Evolutionary conservation across 176 grass and related monocot species (phyloP).

Genomic region (Aegilops bicornis): DNA sequence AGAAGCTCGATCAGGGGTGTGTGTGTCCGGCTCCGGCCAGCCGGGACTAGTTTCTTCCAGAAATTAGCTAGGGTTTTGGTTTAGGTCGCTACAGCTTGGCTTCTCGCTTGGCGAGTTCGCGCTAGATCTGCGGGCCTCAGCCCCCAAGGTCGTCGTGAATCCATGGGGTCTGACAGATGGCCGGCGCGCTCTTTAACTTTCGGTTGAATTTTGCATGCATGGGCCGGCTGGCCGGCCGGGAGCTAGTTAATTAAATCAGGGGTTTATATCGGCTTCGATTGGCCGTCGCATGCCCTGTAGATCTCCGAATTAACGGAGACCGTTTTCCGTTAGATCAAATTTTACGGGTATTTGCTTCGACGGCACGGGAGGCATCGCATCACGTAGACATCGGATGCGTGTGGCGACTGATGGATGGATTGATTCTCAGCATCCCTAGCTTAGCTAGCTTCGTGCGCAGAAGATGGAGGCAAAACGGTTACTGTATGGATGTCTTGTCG

Average conservation of each 20-base stretch:
- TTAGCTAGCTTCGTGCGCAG: neutral
- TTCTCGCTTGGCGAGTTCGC: neutral
- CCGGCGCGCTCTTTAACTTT: neutral
- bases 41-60: neutral
- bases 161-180: neutral
- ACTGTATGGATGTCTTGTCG: neutral
- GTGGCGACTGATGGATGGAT: neutral
- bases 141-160: neutral
- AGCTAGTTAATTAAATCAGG: no score
- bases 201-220: neutral
- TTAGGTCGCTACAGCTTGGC: neutral
- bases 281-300: no score
- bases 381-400: neutral
- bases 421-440: neutral
- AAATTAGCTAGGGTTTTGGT: slow-evolving; percentile 38
- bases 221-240: neutral
- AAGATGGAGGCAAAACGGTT: neutral
- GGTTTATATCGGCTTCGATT: neutral
- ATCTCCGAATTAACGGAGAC: neutral
- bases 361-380: neutral
- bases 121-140: slow-evolving; percentile 21
- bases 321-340: neutral
- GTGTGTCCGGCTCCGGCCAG: no score
- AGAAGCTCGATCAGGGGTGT: neutral
- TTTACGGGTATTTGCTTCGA: neutral